Base-by-base conservation (phyloP, 139 green algal genomes). In the Chlamydomonas sp. region DNA sequence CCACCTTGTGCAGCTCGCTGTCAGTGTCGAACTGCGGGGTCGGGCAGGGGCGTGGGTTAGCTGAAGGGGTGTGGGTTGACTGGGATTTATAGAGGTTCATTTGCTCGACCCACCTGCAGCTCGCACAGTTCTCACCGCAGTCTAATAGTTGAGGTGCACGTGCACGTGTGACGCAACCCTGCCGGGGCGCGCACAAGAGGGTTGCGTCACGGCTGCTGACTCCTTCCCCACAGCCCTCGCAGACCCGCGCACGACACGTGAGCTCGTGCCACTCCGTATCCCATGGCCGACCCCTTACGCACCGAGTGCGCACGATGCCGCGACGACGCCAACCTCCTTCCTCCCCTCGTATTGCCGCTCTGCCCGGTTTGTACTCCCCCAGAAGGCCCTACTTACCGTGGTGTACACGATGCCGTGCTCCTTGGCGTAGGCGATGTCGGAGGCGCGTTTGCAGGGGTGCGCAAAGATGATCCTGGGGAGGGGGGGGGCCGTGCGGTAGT, bases 1-100 rank as follows among this genome's bases (percentile, higher is more conserved):
- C 95, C 66, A 98, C 94, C 94, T 99, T 99, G 79, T 94, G 81
- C 57, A 99, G 94, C 96, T 99, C 98, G 63, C 73, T 91, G 88
- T 93, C 93, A 1, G 95, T 98, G 92, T 99, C 98, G 89, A 99
- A 99, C 72, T 86, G 78, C 3, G 76, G 76, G 31, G 97, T 98
- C 80, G 95, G 98, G 77, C 96, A 91, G 60, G 72, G 4, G 72
- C 4, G 72, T 4, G 72, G 72, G 5, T 10, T 14, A 77, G 72
- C 20, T 5, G n/a, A 15, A 74, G 14, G 68, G 68, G 68, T 6
- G 10, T 7, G 68, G 15, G 68, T 49, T 49, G 31, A 49, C 31
- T 49, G 31, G 31, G 31, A 49, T 49, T 49, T 49, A 49, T 49
- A 49, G 10, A 74, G 68, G 15, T 74, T 20, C 4, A 49, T 12